phyloP scores from a whole-genome alignment of 257 asterid species.

The Fraxinus pennsylvanica region DNA sequence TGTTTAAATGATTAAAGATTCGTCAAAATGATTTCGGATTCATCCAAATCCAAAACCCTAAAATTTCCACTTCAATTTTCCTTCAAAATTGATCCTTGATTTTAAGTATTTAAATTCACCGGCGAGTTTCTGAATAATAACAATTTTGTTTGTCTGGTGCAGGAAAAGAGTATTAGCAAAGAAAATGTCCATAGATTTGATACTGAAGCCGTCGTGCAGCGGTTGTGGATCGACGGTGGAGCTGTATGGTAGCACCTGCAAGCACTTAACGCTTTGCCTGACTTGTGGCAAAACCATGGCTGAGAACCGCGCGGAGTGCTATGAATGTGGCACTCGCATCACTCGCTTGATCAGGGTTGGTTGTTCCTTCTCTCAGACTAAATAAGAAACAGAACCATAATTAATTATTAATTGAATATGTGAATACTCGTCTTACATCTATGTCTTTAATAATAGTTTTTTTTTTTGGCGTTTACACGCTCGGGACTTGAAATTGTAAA shows the following conservation, averaged over 20 bases:
- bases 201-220: slow-evolving; percentile 76
- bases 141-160: slow-evolving; percentile 19
- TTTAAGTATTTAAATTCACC: background rate
- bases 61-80: slow-evolving; percentile 8
- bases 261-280: slow-evolving; percentile 82
- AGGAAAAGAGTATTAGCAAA: slow-evolving; percentile 22
- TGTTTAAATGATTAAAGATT: background rate
- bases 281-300: slow-evolving; percentile 88
- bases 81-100: background rate
- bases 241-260: slow-evolving; percentile 86
- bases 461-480: background rate
- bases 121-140: background rate
- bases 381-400: background rate
- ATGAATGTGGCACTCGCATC: slow-evolving; percentile 77
- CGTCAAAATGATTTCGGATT: slow-evolving; percentile 12
- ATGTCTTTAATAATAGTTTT: background rate
- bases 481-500: background rate
- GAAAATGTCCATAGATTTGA: slow-evolving; percentile 68
- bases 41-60: slow-evolving; percentile 38
- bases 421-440: background rate
- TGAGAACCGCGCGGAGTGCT: slow-evolving; percentile 63
- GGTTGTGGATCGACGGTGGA: slow-evolving; percentile 82
- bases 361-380: background rate
- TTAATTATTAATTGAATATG: background rate
- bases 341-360: slow-evolving; percentile 77